Base-by-base conservation (phyloP, 805 yeast genomes). In the Saitoella complicata region DNA sequence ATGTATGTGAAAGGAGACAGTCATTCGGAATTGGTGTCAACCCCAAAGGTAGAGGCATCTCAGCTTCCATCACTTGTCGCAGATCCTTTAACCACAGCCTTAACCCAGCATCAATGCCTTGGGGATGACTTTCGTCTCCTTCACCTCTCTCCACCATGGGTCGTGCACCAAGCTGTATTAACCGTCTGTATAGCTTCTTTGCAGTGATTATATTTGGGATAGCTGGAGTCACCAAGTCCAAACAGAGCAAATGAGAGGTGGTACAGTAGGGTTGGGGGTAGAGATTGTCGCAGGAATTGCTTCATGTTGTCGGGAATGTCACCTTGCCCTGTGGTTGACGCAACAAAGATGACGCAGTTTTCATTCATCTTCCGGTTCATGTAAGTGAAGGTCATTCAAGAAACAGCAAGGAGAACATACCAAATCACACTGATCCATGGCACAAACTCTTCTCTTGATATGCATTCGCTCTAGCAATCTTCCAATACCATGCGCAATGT, bases 211-310 rank as follows among this genome's bases (percentile, higher is more conserved):
- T 37, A 45, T 46, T 49, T 49, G 5, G 93, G 83, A 58, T 91
- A 91, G 1, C 94, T 79, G 0, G 94, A 79, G 59, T 91, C 97
- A 30, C 99, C 99, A 1, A 91, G 63, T 0, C 98, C 99, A 56
- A 91, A 80, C 1, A 85, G 71, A 2, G 88, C 73, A 51, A 86
- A 68, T 11, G 65, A 60, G 7, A 83, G 53, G 55, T 78, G 82
- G 49, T 69, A 69, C 37, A 88, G 62, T 32, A 84, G 62, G 52
- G 75, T 74, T 0, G 51, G 31, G 65, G 91, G 70, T 6, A 88
- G 70, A 51, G 75, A 76, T 57, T 71, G 75, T 56, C 72, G 74
- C 46, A 84, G 70, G 50, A 88, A 33, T 41, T 32, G 32, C 43
- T 41, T n/a, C 43, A 35, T 35, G 13, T 41, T 41, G n/a, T 12